Conservation (phyloP, 2,329 filamentous ascomycete species). For the Diaporthe sp. region DNA sequence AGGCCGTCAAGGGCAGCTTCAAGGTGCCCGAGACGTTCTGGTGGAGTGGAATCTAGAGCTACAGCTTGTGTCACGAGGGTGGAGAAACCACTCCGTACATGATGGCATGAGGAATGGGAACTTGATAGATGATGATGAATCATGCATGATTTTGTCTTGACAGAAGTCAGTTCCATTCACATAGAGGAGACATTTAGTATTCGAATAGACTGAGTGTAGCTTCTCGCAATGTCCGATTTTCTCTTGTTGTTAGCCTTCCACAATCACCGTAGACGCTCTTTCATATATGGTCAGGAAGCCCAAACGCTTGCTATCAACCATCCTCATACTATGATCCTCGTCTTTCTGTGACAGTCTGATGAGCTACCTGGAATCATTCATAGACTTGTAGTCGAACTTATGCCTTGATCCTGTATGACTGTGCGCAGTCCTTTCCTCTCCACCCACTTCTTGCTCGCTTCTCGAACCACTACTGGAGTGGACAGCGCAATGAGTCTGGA, state of each 20-base stretch:
- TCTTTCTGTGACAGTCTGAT: too few species aligned
- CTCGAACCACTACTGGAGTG: background rate
- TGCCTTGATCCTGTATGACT: background rate
- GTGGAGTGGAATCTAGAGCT: constrained; percentile 73
- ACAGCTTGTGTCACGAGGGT: background rate
- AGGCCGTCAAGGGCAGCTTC: constrained; percentile 65
- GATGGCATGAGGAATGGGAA: background rate
- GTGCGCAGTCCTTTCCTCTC: background rate
- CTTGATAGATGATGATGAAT: background rate
- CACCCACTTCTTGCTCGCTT: too few species aligned
- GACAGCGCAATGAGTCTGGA: background rate
- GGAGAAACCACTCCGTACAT: background rate
- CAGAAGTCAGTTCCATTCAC: background rate
- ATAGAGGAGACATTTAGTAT: background rate
- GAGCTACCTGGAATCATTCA: background rate
- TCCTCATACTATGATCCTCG: too few species aligned
- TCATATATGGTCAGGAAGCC: background rate
- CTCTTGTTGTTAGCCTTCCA: background rate
- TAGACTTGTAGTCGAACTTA: too few species aligned
- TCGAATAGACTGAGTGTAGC: background rate
- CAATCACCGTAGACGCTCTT: background rate
- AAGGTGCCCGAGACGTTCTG: constrained; percentile 71
- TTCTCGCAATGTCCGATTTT: too few species aligned
- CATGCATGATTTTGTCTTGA: background rate
- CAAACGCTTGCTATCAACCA: background rate